Base-by-base conservation (phyloP, 2,329 filamentous ascomycete genomes). In the Trichoderma citrinoviride region DNA sequence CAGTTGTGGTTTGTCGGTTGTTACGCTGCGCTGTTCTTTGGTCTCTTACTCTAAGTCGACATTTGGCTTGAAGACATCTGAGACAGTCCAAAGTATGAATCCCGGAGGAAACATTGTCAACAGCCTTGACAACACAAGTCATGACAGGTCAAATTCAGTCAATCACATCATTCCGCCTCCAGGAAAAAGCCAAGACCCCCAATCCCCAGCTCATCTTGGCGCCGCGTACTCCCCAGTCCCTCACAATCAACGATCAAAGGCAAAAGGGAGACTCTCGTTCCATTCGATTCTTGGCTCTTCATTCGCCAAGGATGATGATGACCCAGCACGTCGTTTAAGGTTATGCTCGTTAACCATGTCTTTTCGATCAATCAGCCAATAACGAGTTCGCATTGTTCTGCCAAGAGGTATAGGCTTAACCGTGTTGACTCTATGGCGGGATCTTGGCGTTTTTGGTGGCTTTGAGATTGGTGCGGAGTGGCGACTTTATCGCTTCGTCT, bases 161-260 rank as follows among this genome's bases (percentile, higher is more conserved):
- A 44, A 44, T 61, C 58, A 53, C 21, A 37, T 27, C 50, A 47
- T 19, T 25, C 33, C 40, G 14, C 40, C 23, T n/a, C 40, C 54
- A 56, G 44, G 40, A 56, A 44, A 44, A 17, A 56, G 54, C 54
- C 60, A 53, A 62, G 49, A 46, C 10, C 19, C 29, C 37, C 37
- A 53, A 47, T 14, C 17, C 21, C n/a, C 27, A 44, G 37, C 17
- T 17, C 19, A 56, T n/a, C 62, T 65, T 65, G 62, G 62, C 62
- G 15, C 58, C 62, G 46, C n/a, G 47, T 54, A 46, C 41, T 58
- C 40, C 25, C 37, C 33, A 37, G 14, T 37, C 14, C 14, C 33
- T 37, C n/a, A n/a, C n/a, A n/a, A n/a, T n/a, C n/a, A n/a, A 37
- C 33, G 2, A 37, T 37, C 33, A 14, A 14, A 14, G 5, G 33